These are phyloP conservation scores for Penicillium roqueforti DNA, from an alignment of 495 filamentous ascomycete genomes.

Conservation along the genomic window DNA sequence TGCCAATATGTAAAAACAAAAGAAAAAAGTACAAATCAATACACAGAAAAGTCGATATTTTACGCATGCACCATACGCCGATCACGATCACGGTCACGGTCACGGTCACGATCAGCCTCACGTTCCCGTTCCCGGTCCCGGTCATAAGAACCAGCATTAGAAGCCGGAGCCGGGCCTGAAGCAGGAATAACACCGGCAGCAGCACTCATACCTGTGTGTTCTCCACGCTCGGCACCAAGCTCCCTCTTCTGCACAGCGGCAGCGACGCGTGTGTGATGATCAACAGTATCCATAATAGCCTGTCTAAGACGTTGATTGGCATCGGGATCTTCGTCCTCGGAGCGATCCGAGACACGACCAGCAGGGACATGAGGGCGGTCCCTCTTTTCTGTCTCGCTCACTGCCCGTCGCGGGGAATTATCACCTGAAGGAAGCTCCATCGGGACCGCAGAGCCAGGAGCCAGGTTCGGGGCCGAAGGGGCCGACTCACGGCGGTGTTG, in stretches of 20 bases:
- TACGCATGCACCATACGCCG: constrained; percentile 20
- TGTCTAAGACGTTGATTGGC: constrained; percentile 46
- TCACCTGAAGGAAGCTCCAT: constrained; percentile 14
- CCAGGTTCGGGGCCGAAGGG: constrained; percentile 20
- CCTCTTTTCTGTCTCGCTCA: constrained; percentile 39
- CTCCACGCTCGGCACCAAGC: constrained; percentile 20
- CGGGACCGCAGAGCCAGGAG: constrained; percentile 10
- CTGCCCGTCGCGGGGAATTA: constrained; percentile 38
- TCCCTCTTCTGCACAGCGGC: constrained; percentile 35
- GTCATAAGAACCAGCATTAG: neutral
- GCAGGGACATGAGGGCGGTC: constrained; percentile 16
- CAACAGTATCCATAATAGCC: constrained; percentile 45
- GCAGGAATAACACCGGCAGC: neutral
- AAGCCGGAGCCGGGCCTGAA: neutral
- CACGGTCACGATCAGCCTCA: constrained; percentile 28
- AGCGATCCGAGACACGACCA: constrained; percentile 7
- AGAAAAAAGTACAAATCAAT: constrained; percentile 9
- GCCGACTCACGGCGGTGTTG: constrained; percentile 35
- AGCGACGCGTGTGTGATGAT: constrained; percentile 38
- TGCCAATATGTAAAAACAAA: constrained; percentile 15
- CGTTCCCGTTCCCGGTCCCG: constrained; percentile 13
- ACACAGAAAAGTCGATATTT: neutral
- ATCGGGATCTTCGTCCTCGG: constrained; percentile 43
- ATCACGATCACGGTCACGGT: constrained; percentile 33
- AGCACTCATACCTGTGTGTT: neutral